Evolutionary conservation across 768 basidiomycete species (phyloP).

Genomic region (Suillus placidus): DNA sequence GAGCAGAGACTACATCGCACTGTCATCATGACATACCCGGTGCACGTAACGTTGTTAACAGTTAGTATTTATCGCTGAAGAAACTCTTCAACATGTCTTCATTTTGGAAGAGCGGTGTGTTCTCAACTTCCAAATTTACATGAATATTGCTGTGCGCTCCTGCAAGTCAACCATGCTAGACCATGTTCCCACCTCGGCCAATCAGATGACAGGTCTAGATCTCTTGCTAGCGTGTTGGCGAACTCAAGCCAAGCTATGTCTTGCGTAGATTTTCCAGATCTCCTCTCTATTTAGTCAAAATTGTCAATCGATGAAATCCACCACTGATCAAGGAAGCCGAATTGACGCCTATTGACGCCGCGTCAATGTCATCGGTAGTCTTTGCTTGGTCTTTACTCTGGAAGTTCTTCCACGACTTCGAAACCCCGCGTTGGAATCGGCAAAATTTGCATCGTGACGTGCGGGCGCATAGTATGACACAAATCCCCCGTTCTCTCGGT

Average conservation of each 20-base stretch:
- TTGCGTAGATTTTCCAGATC: background rate
- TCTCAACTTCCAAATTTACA: conserved; percentile 1
- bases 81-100: background rate
- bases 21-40: too few relatives aligned
- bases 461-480: background rate
- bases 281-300: background rate
- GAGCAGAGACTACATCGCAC: background rate
- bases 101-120: background rate
- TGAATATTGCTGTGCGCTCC: background rate
- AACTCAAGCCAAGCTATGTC: background rate
- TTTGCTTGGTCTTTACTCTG: background rate
- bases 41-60: background rate
- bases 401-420: conserved; percentile 6
- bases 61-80: background rate
- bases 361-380: background rate
- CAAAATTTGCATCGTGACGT: background rate
- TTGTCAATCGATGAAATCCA: background rate
- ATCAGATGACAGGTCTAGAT: background rate
- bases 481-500: background rate
- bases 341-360: background rate
- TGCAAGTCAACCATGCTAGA: background rate
- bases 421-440: conserved; percentile 8
- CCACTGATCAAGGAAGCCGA: background rate
- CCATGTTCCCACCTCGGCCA: conserved; percentile 2
- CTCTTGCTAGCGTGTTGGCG: background rate